Base-by-base conservation (phyloP, 2,329 filamentous ascomycete species). In the Plenodomus tracheiphilus region DNA sequence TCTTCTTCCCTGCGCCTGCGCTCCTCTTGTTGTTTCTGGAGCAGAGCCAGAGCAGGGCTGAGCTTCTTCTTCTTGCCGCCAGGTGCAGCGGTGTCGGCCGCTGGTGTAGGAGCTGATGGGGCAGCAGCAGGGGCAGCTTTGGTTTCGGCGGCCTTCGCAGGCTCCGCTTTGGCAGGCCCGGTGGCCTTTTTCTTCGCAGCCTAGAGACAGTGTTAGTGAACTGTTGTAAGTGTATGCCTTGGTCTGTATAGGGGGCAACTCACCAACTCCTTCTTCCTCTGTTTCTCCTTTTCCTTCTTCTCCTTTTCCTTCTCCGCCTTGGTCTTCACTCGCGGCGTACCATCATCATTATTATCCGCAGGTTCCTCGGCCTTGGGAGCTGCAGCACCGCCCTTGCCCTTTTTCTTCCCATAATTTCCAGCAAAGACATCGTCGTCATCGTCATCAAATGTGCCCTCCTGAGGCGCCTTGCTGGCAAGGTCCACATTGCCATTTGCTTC, bases 271-370 rank as follows among this genome's bases (percentile, higher is more conserved):
- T 92, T 99, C 79, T 99, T 99, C 61, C 92, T 83, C 77, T 94
- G 89, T 85, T 99, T 99, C 79, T 99, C 94, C 53, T 91, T 86
- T 79, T 99, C 94, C 78, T 97, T 99, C 82, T 93, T 97, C 68
- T 93, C 81, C 76, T 91, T 96, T 74, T 99, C 94, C 79, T 99
- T 99, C 78, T 99, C 92, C 49, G 95, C 94, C 83, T 97, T 99
- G 34, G 91, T 96, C 77, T 97, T 85, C 41, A 97, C 81, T 46
- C 85, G 64, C 57, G 79, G 65, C 20, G 53, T 64, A 34, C 68
- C 70, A 19, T 63, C 67, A 71, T 72, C 73, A 42, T 71, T 65
- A 42, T 70, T 71, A 69, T 60, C 53, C 41, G 64, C 57, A 47
- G 71, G 57, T 49, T 66, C 58, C 44, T 76, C 67, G 71, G 72